These are phyloP conservation scores for Isabelozyma heimii DNA, from an alignment of 805 yeast genomes.

Conservation along the genomic window DNA sequence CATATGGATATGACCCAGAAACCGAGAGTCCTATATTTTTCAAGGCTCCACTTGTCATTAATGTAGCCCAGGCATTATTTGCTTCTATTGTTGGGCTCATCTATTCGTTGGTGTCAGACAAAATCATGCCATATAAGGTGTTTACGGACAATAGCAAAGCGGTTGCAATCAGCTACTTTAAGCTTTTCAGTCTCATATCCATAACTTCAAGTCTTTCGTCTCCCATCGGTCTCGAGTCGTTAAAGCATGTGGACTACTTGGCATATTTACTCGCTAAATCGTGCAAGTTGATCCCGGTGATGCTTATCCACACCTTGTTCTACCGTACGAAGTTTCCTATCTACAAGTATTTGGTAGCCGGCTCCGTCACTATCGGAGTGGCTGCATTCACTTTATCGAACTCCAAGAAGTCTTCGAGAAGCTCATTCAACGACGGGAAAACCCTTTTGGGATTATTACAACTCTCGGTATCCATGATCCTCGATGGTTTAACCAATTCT, in stretches of 20 bases:
- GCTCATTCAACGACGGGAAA: conserved; percentile 39
- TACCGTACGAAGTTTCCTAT: conserved; percentile 71
- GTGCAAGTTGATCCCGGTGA: conserved; percentile 92
- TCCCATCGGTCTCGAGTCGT: conserved; percentile 77
- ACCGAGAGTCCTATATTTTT: conserved; percentile 43
- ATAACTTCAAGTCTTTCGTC: conserved; percentile 76
- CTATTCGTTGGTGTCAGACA: conserved; percentile 46
- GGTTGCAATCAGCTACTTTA: conserved; percentile 15
- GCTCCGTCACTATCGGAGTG: conserved; percentile 80
- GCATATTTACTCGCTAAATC: conserved; percentile 86
- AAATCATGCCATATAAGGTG: conserved; percentile 22
- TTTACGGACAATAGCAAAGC: conserved; percentile 28
- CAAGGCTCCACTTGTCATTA: conserved; percentile 77
- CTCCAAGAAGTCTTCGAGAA: conserved; percentile 10
- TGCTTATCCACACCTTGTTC: conserved; percentile 71
- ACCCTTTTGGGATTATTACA: conserved; percentile 57
- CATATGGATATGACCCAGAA: conserved; percentile 54
- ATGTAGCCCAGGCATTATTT: conserved; percentile 67
- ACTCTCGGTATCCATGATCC: conserved; percentile 59
- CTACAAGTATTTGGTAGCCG: conserved; percentile 77
- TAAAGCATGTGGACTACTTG: conserved; percentile 81
- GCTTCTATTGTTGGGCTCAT: conserved; percentile 68
- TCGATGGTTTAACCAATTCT: conserved; percentile 92
- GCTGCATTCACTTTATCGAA: conserved; percentile 66
- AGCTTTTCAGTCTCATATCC: conserved; percentile 53